Base-by-base conservation (phyloP, 768 basidiomycete species). In the Tulasnella sp. region DNA sequence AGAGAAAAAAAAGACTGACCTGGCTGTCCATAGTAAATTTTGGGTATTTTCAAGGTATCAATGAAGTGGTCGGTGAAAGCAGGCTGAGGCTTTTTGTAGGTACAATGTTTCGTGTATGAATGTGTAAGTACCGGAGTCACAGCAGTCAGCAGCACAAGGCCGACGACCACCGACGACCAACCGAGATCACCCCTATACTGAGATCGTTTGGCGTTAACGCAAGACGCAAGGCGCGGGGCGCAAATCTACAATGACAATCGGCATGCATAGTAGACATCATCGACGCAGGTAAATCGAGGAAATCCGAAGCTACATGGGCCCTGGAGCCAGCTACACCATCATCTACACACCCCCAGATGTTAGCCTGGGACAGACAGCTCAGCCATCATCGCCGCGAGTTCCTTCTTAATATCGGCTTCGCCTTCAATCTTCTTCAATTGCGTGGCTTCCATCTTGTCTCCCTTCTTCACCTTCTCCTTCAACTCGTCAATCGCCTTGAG, bases 401-500 rank as follows among this genome's bases (percentile, higher is more conserved):
- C 93, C 68, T 81, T 82, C 66, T 82, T 75, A 67, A 97, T 90
- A 61, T 87, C 87, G 8, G 69, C 78, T 71, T 97, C 93, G 8
- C 84, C 84, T 43, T 96, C 92, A 66, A 98, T 94, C 80, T 99
- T 99, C 80, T 87, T 88, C 65, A 94, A 74, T 72, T 99, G 94
- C 17, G 94, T 99, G 59, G 84, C 84, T 71, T 99, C 94, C 29
- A 99, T 77, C 57, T 85, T 80, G 70, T 98, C 93, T 0, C 96
- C 94, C 34, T 87, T 80, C 67, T 80, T 85, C 25, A 81, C 79
- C 74, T 92, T 92, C 64, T 88, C 89, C 75, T 97, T 98, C 51
- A 99, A 81, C 67, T 98, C 93, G 21, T 97, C 92, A 64, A 99
- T 98, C n/a, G 94, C 94, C 70, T 96, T 97, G 64, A 99, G 77